phyloP scores from a whole-genome alignment of 1,284 basidiomycete species.

The Cryptococcus hybrid region DNA sequence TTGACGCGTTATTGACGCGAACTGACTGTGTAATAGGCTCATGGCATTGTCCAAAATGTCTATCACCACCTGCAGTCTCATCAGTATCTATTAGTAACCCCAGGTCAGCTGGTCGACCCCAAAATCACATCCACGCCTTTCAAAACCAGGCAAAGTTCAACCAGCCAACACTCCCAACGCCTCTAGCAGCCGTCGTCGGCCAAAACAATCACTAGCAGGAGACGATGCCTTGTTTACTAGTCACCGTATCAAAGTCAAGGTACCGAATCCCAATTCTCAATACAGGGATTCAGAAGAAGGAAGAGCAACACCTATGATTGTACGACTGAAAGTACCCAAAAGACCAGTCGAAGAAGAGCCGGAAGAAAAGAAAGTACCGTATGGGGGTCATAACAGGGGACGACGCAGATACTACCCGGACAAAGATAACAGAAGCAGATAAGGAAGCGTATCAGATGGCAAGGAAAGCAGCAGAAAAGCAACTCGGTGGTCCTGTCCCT shows the following conservation, averaged over 20 bases:
- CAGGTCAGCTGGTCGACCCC: not conserved
- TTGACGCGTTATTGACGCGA: not conserved
- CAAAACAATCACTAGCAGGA: not conserved
- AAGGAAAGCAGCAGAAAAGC: conserved; percentile 64
- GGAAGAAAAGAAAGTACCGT: conserved; percentile 55
- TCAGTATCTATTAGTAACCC: too few species aligned
- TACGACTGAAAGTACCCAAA: conserved; percentile 33
- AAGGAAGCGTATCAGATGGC: conserved; percentile 74
- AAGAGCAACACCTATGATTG: conserved; percentile 21
- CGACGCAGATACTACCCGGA: conserved; percentile 74
- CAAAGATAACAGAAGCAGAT: conserved; percentile 66
- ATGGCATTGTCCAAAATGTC: conserved; percentile 22
- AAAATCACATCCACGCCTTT: conserved; percentile 1
- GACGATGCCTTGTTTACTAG: conserved; percentile 11
- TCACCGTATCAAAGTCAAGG: conserved; percentile 22
- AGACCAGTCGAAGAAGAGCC: conserved; percentile 34
- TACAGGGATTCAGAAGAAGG: conserved; percentile 7
- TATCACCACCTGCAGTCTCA: not conserved
- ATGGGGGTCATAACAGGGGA: conserved; percentile 68
- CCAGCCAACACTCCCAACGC: not conserved
- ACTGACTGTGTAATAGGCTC: conserved; percentile 11
- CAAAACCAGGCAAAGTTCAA: conserved; percentile 18
- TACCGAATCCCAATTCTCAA: conserved; percentile 8
- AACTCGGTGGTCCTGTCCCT: conserved; percentile 36
- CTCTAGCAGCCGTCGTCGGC: not conserved